Percentiles rank a stretch among this genome's conserved stretches.
These are phyloP conservation scores for Suillus tomentosus DNA, from an alignment of 768 basidiomycete species.

Conservation along the genomic window DNA sequence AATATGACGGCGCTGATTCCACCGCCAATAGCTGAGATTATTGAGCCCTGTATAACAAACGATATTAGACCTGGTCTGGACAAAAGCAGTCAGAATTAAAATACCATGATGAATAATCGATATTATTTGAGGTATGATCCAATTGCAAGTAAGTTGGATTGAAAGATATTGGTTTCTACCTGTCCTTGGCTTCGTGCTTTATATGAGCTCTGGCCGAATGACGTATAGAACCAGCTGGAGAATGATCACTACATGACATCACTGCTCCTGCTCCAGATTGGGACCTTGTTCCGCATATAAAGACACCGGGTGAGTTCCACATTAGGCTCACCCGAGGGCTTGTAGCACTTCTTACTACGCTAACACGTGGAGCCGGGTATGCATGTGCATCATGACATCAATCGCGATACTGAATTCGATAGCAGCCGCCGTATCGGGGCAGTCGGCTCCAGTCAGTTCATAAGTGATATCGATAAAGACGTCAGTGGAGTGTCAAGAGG, in stretches of 20 bases:
- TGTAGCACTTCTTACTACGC: not conserved
- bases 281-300: too few species aligned
- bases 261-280: not conserved
- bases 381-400: not conserved
- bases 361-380: not conserved
- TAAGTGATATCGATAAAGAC: not conserved
- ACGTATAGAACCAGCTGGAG: not conserved
- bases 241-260: not conserved
- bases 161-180: not conserved
- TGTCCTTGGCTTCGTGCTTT: not conserved
- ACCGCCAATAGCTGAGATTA: constrained; percentile 64
- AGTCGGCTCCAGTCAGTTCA: not conserved
- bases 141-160: not conserved
- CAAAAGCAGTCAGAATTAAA: too few species aligned
- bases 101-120: constrained; percentile 5
- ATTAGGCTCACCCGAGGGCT: too few species aligned
- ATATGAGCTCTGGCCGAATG: not conserved
- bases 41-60: constrained; percentile 47
- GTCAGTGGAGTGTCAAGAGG: not conserved
- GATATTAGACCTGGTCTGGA: not conserved
- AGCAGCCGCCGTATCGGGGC: not conserved
- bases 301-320: not conserved
- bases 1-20: constrained; percentile 61
- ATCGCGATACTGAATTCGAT: not conserved
- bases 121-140: not conserved